Percentiles rank a stretch among this genome's conserved stretches.
These are phyloP conservation scores for Malassezia japonica DNA, from an alignment of 1,284 basidiomycete genomes.

Conservation along the genomic window DNA sequence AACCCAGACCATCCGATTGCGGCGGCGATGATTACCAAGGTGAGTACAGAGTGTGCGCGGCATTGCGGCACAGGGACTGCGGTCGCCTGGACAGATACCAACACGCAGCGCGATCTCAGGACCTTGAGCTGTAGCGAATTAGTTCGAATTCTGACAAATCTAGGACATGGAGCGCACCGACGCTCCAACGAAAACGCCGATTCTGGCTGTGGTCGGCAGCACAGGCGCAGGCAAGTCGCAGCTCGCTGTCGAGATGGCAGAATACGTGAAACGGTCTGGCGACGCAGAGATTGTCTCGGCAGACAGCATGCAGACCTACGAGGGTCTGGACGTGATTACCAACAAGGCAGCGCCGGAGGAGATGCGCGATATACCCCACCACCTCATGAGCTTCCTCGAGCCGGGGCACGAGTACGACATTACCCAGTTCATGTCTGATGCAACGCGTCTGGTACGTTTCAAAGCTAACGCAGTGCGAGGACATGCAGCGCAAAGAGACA, in stretches of 20 bases:
- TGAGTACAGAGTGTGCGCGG: slow-evolving; percentile 21
- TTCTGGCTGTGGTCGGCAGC: slow-evolving; percentile 80
- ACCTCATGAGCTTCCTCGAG: slow-evolving; percentile 74
- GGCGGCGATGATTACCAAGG: slow-evolving; percentile 41
- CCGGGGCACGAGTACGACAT: slow-evolving; percentile 73
- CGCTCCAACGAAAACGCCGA: too few species aligned
- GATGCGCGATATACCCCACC: slow-evolving; percentile 71
- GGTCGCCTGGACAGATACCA: slow-evolving; percentile 4
- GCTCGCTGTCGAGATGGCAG: slow-evolving; percentile 75
- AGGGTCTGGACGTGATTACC: slow-evolving; percentile 85
- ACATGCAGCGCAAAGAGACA: slow-evolving; percentile 54
- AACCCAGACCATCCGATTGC: slow-evolving; percentile 44
- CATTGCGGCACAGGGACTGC: slow-evolving; percentile 1
- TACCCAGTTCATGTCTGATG: slow-evolving; percentile 46
- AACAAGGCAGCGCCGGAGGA: slow-evolving; percentile 79
- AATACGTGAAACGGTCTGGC: neutral
- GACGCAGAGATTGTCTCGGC: slow-evolving; percentile 70
- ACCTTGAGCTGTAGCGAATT: slow-evolving; percentile 12
- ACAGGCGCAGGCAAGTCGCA: slow-evolving; percentile 96
- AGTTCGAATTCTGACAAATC: neutral
- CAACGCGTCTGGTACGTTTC: slow-evolving; percentile 21
- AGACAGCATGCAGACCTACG: slow-evolving; percentile 95
- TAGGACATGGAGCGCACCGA: neutral
- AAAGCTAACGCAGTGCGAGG: slow-evolving; percentile 54
- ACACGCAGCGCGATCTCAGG: slow-evolving; percentile 11